A percentile compares a stretch with the other conserved stretches of the same genome.
These are phyloP conservation scores for Suillus occidentalis DNA, from an alignment of 768 basidiomycete species.

Conservation along the genomic window DNA sequence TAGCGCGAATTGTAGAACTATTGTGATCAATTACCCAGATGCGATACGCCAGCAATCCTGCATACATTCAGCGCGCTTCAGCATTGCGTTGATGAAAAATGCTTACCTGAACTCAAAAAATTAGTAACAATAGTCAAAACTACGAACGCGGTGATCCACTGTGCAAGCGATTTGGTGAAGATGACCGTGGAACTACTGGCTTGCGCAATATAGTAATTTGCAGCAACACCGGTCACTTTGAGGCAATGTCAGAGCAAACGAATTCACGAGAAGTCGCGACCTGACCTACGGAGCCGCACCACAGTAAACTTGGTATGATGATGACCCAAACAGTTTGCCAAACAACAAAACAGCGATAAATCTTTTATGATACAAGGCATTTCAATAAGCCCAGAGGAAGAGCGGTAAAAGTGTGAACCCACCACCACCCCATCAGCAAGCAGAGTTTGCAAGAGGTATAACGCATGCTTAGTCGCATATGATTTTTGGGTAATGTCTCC, in stretches of 20 bases:
- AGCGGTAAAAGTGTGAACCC: not conserved
- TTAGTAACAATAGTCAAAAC: conserved; percentile 6
- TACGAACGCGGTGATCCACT: conserved; percentile 10
- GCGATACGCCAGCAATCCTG: conserved; percentile 11
- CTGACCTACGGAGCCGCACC: conserved; percentile 10
- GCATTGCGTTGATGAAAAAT: not conserved
- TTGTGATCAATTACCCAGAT: conserved; percentile 8
- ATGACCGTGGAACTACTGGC: conserved; percentile 1
- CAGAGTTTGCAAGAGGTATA: conserved; percentile 17
- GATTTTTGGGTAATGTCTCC: conserved; percentile 20
- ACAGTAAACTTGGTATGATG: conserved; percentile 9
- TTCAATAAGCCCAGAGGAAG: not conserved
- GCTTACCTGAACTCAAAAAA: conserved; percentile 7
- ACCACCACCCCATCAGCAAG: conserved; percentile 11
- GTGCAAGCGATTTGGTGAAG: conserved; percentile 4
- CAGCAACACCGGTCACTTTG: conserved; percentile 3
- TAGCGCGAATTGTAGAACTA: not conserved
- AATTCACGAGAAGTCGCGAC: not conserved
- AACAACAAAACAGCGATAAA: conserved; percentile 16
- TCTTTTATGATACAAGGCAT: conserved; percentile 3
- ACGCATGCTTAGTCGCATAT: conserved; percentile 25
- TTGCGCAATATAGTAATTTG: conserved; percentile 7
- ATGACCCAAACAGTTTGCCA: conserved; percentile 13
- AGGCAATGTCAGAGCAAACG: not conserved
- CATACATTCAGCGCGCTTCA: not conserved